Evolutionary conservation across 83 land plant genomes (phyloP).

Genomic region (Diphasiastrum complanatum): DNA sequence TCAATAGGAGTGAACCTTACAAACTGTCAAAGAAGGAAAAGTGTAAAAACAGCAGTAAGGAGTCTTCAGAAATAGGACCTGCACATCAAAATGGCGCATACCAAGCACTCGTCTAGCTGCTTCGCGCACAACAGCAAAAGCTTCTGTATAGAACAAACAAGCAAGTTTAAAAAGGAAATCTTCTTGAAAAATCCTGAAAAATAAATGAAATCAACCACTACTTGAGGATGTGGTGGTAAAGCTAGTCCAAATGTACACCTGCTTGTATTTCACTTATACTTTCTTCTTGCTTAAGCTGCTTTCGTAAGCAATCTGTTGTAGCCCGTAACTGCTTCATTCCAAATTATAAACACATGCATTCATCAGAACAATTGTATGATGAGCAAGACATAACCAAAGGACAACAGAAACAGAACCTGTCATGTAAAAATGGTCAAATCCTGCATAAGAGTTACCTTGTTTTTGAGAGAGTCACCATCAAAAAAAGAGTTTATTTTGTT

Average conservation of each 20-base stretch:
- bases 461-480: background rate
- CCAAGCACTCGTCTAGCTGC: conserved; percentile 90
- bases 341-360: conserved; percentile 1
- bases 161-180: background rate
- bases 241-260: conserved; percentile 34
- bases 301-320: conserved; percentile 73
- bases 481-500: background rate
- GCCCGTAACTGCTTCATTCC: conserved; percentile 28
- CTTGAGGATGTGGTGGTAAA: background rate
- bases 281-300: conserved; percentile 58
- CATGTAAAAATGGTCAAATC: too few species aligned
- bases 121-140: conserved; percentile 98
- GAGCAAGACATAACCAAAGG: conserved; percentile 4
- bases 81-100: conserved; percentile 99
- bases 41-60: background rate
- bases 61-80: conserved; percentile 38
- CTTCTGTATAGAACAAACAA: conserved; percentile 45
- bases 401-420: conserved; percentile 18
- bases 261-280: conserved; percentile 86
- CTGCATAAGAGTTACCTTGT: too few species aligned
- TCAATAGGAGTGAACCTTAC: too few species aligned
- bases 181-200: background rate
- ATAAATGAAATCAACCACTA: background rate
- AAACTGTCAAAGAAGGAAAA: too few species aligned
- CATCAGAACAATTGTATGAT: background rate